Evolutionary conservation across 78 protist species (phyloP), one percentile per base, ranked within the genome.

Genomic region (Protostelium mycophagum): DNA sequence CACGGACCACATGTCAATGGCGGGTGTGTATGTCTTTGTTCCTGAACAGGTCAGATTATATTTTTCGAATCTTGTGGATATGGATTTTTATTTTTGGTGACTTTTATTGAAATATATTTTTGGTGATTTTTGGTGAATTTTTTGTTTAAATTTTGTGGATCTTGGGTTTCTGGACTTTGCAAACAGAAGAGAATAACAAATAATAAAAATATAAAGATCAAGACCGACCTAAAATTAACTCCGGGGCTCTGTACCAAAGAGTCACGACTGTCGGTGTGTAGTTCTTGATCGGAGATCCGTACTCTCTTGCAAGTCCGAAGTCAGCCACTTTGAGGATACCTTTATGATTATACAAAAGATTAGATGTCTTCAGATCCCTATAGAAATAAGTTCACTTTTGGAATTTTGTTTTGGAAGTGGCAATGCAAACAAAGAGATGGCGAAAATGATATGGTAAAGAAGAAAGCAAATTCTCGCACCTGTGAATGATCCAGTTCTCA

Each of bases 261-360:
- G 96, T 94, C 0, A 91, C 94, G 1, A 96, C 97, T 36, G 98
- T 99, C 91, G 97, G 97, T 0, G 99, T 97, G 91, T 89, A 91
- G 1, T 97, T 90, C 31, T 91, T 91, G 28, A 99, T 89, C 1
- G 99, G 99, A 25, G 93, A 90, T 25, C 97, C 97, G 89, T 91
- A 97, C 0, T 99, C 99, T 1, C 99, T 90, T 0, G 99, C 99
- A 28, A 95, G 63, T 35, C 99, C 99, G 28, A 99, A 98, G 88
- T 99, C 99, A 1, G 99, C 99, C 1, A 99, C 91, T 93, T 99
- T 99, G 63, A 94, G 88, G 28, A 87, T 34, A 36, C 96, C 96
- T 0, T 34, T 35, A n/a, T 91, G 89, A 0, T 88, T 91, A 31
- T 94, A 94, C 31, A 94, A 25, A 0, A 94, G 36, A 86, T 94